These are phyloP conservation scores for Yamadazyma tumulicola DNA, from an alignment of 805 yeast genomes.

Conservation along the genomic window DNA sequence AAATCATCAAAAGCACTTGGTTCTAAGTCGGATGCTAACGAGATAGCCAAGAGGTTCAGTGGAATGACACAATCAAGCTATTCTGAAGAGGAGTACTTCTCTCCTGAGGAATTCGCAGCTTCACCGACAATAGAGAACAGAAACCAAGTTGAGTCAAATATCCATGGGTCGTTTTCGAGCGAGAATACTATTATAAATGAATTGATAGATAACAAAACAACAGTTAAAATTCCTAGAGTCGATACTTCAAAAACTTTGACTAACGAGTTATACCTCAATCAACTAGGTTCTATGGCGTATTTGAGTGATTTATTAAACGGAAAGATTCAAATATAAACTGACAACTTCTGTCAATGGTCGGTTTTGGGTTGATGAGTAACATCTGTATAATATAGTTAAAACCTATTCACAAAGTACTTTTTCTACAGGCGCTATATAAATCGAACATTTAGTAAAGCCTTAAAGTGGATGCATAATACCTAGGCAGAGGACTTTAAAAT, in stretches of 20 bases:
- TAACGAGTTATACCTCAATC: constrained; percentile 11
- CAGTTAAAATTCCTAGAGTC: constrained; percentile 5
- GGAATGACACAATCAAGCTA: constrained; percentile 4
- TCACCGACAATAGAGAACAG: constrained; percentile 3
- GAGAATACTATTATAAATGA: constrained; percentile 15
- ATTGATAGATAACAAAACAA: constrained; percentile 5
- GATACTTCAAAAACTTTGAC: constrained; percentile 11
- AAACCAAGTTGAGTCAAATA: neutral
- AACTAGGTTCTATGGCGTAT: constrained; percentile 30
- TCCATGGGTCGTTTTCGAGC: constrained; percentile 14
- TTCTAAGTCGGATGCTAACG: constrained; percentile 6
- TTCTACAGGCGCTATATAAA: too few relatives aligned
- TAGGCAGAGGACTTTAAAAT: constrained; percentile 1
- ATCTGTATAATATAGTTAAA: too few relatives aligned
- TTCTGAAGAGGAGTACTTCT: constrained; percentile 31
- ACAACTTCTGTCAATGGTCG: too few relatives aligned
- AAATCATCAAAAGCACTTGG: neutral
- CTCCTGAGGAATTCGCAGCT: constrained; percentile 24
- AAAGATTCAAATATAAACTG: constrained; percentile 5
- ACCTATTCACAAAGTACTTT: too few relatives aligned
- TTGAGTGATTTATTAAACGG: constrained; percentile 31
- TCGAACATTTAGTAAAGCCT: neutral
- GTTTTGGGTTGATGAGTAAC: too few relatives aligned
- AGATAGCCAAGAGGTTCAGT: constrained; percentile 8
- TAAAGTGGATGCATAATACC: too few relatives aligned